These are phyloP conservation scores for Chaetomium tenue DNA, from an alignment of 495 filamentous ascomycete species.

Conservation along the genomic window DNA sequence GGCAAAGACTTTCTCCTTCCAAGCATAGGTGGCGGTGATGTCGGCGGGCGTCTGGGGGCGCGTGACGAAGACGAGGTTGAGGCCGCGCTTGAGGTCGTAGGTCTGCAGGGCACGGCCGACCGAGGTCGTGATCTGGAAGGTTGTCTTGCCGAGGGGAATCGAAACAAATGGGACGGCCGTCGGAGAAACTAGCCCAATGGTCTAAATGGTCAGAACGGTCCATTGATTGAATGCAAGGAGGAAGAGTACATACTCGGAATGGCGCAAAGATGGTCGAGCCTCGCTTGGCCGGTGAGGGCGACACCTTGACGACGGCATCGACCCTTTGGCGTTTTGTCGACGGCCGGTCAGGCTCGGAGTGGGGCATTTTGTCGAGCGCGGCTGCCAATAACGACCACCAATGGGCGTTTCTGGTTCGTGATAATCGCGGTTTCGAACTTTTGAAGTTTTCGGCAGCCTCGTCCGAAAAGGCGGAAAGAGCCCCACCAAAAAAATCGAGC, in stretches of 20 bases:
- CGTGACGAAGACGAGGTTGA: conserved; percentile 89
- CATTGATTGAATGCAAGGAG: not conserved
- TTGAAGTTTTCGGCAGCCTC: conserved; percentile 32
- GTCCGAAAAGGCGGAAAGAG: conserved; percentile 6
- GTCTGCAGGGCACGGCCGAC: conserved; percentile 88
- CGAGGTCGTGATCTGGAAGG: conserved; percentile 95
- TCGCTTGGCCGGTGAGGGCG: conserved; percentile 33
- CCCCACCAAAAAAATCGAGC: conserved; percentile 14
- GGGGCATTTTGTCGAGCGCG: conserved; percentile 42
- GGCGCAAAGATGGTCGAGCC: conserved; percentile 85
- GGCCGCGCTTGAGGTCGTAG: conserved; percentile 82
- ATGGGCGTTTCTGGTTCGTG: conserved; percentile 2
- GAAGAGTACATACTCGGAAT: conserved; percentile 66
- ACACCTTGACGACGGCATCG: conserved; percentile 35
- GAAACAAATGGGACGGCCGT: conserved; percentile 85
- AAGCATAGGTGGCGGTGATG: conserved; percentile 84
- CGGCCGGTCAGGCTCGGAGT: conserved; percentile 51
- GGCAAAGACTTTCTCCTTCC: conserved; percentile 81
- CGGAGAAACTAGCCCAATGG: conserved; percentile 87
- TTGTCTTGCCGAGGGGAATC: conserved; percentile 84
- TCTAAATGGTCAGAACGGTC: conserved; percentile 49
- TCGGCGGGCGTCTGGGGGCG: conserved; percentile 79
- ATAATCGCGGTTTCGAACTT: conserved; percentile 21
- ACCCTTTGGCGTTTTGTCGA: conserved; percentile 68
- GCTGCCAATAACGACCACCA: conserved; percentile 4